These are phyloP conservation scores for Pichia sp. DNA, from an alignment of 1,139 yeast genomes.

Conservation along the genomic window DNA sequence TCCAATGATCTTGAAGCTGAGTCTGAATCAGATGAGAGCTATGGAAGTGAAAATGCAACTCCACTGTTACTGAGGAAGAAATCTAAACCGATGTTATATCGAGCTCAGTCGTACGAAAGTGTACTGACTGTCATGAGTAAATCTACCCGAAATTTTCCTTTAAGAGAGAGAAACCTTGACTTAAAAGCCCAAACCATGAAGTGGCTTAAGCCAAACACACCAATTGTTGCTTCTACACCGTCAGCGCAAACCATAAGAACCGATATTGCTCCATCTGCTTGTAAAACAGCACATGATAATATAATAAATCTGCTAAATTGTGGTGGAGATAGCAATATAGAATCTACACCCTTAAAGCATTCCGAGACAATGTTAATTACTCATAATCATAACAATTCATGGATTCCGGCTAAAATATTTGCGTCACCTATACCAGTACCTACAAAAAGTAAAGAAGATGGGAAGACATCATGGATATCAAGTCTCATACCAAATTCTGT, in stretches of 20 bases:
- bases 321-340: constrained; percentile 6
- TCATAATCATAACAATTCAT: not conserved
- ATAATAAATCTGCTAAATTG: constrained; percentile 13
- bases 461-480: constrained; percentile 21
- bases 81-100: constrained; percentile 23
- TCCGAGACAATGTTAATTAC: constrained; percentile 1
- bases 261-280: constrained; percentile 1
- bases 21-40: constrained; percentile 18
- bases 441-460: not conserved
- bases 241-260: constrained; percentile 1
- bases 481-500: constrained; percentile 26
- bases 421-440: constrained; percentile 8
- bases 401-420: constrained; percentile 2
- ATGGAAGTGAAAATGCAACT: constrained; percentile 19
- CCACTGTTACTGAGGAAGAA: constrained; percentile 18
- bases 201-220: constrained; percentile 25
- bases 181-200: constrained; percentile 28
- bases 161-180: constrained; percentile 13
- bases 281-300: constrained; percentile 14
- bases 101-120: constrained; percentile 34
- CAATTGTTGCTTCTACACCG: constrained; percentile 16
- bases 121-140: constrained; percentile 20
- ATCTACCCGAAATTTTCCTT: constrained; percentile 2
- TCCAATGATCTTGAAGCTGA: too few species aligned
- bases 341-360: constrained; percentile 6